Percentiles rank a stretch among this genome's conserved stretches.
These are phyloP conservation scores for Alternaria panax DNA, from an alignment of 2,329 filamentous ascomycete genomes.

Conservation along the genomic window DNA sequence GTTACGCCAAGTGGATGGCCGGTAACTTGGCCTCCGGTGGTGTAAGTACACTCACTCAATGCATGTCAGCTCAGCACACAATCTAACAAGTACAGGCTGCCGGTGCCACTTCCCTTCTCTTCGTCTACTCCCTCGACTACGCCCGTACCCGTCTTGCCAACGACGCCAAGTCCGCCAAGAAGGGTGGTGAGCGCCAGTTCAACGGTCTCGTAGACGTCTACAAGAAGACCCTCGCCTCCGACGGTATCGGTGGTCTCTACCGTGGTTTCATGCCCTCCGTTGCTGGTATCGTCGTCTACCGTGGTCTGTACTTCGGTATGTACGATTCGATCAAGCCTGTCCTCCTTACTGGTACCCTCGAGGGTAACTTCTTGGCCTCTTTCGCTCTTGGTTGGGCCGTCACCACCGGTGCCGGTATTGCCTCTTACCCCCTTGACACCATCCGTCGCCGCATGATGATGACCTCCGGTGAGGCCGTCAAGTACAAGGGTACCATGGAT, in stretches of 20 bases:
- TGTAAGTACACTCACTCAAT: constrained; percentile 67
- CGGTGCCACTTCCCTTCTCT: constrained; percentile 99
- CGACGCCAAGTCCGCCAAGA: constrained; percentile 99
- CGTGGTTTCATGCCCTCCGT: constrained; percentile 99
- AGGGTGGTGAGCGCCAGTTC: constrained; percentile 98
- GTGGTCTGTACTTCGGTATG: constrained; percentile 99
- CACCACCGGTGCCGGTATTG: constrained; percentile 99
- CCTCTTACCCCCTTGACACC: constrained; percentile 99
- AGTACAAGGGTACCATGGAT: constrained; percentile 98
- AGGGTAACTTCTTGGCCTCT: constrained; percentile 99
- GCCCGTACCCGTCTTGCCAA: constrained; percentile 99
- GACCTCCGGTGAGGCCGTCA: constrained; percentile 96
- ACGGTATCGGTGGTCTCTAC: constrained; percentile 99
- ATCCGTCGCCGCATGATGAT: constrained; percentile 99
- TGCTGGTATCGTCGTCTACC: constrained; percentile 99
- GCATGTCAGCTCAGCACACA: background rate
- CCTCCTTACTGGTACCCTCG: constrained; percentile 85
- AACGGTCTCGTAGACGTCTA: constrained; percentile 99
- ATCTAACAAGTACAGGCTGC: constrained; percentile 68
- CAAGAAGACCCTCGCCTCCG: constrained; percentile 98
- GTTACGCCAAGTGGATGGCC: constrained; percentile 98
- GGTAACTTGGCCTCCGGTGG: constrained; percentile 99
- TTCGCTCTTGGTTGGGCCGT: constrained; percentile 98
- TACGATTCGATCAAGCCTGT: constrained; percentile 99
- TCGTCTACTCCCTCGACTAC: constrained; percentile 99